Conservation (phyloP, 768 basidiomycete species). For the Phaffia tasmanica region DNA sequence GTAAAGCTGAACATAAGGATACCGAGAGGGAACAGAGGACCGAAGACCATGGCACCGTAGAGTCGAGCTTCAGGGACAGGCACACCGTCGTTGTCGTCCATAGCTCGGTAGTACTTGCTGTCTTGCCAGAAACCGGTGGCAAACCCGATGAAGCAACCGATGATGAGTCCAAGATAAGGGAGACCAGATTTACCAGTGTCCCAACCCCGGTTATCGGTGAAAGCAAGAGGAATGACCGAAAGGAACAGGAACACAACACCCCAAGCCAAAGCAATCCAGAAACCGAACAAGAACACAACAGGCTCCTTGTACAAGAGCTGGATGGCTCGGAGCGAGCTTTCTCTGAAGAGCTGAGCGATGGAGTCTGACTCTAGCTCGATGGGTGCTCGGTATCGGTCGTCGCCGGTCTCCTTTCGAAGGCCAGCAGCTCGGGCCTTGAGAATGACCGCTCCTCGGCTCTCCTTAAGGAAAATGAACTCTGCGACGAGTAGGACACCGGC, state of each 20-base stretch:
- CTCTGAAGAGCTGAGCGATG: constrained; percentile 42
- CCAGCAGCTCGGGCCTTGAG: constrained; percentile 31
- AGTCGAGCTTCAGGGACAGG: constrained; percentile 12
- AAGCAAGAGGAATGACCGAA: constrained; percentile 29
- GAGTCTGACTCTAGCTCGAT: constrained; percentile 22
- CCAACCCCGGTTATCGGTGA: constrained; percentile 44
- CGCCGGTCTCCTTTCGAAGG: constrained; percentile 33
- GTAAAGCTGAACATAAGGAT: constrained; percentile 63
- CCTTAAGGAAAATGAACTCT: constrained; percentile 34
- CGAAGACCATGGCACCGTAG: constrained; percentile 24
- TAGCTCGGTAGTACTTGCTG: constrained; percentile 33
- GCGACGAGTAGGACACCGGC: constrained; percentile 27
- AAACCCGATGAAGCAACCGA: constrained; percentile 48
- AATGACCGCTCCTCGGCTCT: constrained; percentile 39
- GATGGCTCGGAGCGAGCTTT: constrained; percentile 58
- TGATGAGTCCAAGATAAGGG: constrained; percentile 59
- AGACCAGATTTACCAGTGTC: constrained; percentile 51
- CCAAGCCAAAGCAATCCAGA: constrained; percentile 31
- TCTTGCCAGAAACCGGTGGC: constrained; percentile 19
- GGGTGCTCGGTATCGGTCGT: constrained; percentile 29
- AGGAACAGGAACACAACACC: constrained; percentile 29
- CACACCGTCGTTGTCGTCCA: constrained; percentile 8
- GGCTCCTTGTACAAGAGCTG: constrained; percentile 50
- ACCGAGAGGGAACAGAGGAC: constrained; percentile 52
- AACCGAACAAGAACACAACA: constrained; percentile 55